phyloP scores from a whole-genome alignment of 208 protist species.

The Trypanosoma boissoni region DNA sequence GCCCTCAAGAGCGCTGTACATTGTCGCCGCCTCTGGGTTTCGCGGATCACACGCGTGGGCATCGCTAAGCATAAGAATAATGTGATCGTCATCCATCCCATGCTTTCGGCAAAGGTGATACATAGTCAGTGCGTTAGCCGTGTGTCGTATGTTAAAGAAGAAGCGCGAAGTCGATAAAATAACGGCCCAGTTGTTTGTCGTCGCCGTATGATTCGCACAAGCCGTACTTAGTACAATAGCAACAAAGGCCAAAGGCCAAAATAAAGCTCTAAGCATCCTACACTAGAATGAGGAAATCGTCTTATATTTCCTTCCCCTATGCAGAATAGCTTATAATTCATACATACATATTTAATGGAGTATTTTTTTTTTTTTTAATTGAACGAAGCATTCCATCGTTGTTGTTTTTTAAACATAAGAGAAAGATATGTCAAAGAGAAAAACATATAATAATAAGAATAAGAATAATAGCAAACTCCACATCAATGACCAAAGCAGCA shows the following conservation, averaged over 20 bases:
- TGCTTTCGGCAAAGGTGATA: conserved; percentile 95
- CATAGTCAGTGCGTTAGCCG: conserved; percentile 94
- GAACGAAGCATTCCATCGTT: background rate
- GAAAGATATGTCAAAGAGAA: background rate
- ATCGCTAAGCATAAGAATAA: conserved; percentile 97
- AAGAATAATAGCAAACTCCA: too few species aligned
- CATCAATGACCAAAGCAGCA: too few species aligned
- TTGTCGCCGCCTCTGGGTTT: conserved; percentile 86
- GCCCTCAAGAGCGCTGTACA: conserved; percentile 48
- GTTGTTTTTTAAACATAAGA: background rate
- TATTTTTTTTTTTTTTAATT: background rate
- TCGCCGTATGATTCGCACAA: background rate
- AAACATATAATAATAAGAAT: conserved; percentile 10
- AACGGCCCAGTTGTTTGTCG: conserved; percentile 92
- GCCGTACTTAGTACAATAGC: background rate
- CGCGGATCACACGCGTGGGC: conserved; percentile 97
- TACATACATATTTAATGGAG: background rate
- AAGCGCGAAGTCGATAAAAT: conserved; percentile 95
- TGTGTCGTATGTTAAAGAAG: conserved; percentile 98
- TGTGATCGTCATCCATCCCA: conserved; percentile 94
- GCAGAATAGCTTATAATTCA: too few species aligned
- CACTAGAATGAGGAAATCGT: too few species aligned
- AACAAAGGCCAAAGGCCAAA: background rate
- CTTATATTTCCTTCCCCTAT: too few species aligned
- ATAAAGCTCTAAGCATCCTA: background rate